A percentile compares a stretch with the other conserved stretches of the same genome.
Conservation (phyloP, 2,329 filamentous ascomycete genomes). For the Keithomyces neogunnii region DNA sequence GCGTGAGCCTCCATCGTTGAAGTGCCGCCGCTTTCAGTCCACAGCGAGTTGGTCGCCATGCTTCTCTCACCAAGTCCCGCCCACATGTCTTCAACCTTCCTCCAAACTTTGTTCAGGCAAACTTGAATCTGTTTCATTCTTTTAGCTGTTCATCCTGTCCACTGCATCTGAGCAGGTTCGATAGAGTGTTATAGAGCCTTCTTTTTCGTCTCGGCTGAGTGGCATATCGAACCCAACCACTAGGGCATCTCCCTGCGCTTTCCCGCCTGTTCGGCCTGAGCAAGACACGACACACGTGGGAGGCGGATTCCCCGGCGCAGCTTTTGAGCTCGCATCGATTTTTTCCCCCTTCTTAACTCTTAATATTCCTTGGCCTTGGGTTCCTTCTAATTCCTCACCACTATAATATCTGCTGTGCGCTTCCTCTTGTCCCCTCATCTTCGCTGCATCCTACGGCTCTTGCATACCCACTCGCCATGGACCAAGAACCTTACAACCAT, state of each 20-base stretch:
- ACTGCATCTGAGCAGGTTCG: background rate
- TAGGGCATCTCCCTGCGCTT: background rate
- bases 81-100: background rate
- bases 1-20: too few relatives aligned
- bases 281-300: too few relatives aligned
- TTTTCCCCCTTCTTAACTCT: background rate
- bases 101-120: background rate
- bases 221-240: background rate
- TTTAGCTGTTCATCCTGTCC: background rate
- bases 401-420: background rate
- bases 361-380: background rate
- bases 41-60: background rate
- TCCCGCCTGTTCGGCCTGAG: too few relatives aligned
- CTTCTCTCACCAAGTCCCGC: slow-evolving; percentile 1
- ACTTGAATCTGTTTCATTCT: background rate
- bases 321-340: background rate
- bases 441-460: background rate
- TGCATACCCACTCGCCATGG: slow-evolving; percentile 14
- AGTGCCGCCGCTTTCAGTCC: background rate
- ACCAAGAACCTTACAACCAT: slow-evolving; percentile 15
- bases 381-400: background rate
- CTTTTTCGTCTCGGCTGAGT: background rate
- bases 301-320: background rate
- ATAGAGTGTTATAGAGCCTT: background rate
- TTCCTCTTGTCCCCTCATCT: background rate